Evolutionary conservation across 768 basidiomycete genomes (phyloP).

Genomic region (Xanthoconium purpureum): DNA sequence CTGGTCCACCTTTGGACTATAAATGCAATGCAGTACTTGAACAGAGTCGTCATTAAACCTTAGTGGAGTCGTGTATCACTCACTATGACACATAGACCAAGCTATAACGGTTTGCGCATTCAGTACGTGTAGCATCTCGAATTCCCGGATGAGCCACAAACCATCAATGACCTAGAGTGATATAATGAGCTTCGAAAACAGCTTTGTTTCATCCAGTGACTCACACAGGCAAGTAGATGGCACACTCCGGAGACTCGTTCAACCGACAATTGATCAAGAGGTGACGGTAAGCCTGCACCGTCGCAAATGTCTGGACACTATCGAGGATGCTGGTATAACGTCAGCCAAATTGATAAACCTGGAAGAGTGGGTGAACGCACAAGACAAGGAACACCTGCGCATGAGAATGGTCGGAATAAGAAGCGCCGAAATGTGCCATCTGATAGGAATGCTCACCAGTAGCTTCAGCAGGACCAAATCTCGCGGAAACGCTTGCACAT

Average conservation of each 20-base stretch:
- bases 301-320: neutral
- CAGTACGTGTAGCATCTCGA: neutral
- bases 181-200: neutral
- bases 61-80: neutral
- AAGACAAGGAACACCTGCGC: slow-evolving; percentile 7
- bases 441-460: slow-evolving; percentile 8
- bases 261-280: slow-evolving; percentile 11
- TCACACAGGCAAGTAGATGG: slow-evolving; percentile 1
- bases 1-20: slow-evolving; percentile 18
- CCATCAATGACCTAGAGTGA: slow-evolving; percentile 1
- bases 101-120: slow-evolving; percentile 1
- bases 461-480: slow-evolving; percentile 10
- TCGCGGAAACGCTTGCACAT: slow-evolving; percentile 15
- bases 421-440: neutral
- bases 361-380: neutral
- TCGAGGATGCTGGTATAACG: slow-evolving; percentile 7
- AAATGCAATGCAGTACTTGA: slow-evolving; percentile 19
- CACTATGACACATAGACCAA: neutral
- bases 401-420: neutral
- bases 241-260: neutral
- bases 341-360: neutral
- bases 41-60: neutral
- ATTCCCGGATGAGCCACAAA: neutral
- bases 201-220: neutral
- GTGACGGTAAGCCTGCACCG: neutral